Conservation (phyloP, 2,329 filamentous ascomycete species). For the Talaromyces atroroseus region DNA sequence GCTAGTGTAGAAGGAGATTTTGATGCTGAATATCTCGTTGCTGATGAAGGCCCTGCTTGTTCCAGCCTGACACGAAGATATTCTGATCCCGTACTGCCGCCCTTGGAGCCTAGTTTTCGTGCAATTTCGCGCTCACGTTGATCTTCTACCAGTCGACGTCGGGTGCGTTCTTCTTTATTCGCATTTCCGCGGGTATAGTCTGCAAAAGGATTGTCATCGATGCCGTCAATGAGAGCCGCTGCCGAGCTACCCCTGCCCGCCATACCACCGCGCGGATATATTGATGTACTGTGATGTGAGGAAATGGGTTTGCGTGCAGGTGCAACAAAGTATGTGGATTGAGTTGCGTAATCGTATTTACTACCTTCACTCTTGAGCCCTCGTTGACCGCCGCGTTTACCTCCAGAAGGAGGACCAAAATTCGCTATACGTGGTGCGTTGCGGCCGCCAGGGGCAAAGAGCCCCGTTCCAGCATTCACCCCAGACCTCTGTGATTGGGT, state of each 20-base stretch:
- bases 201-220: constrained; percentile 37
- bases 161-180: constrained; percentile 39
- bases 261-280: constrained; percentile 2
- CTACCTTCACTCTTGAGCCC: constrained; percentile 32
- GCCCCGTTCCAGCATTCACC: constrained; percentile 63
- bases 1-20: constrained; percentile 17
- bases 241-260: constrained; percentile 26
- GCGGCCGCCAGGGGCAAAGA: constrained; percentile 38
- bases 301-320: constrained; percentile 23
- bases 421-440: constrained; percentile 40
- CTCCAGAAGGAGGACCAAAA: constrained; percentile 20
- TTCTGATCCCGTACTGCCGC: constrained; percentile 35
- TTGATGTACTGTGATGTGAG: background rate
- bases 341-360: constrained; percentile 36
- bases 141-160: constrained; percentile 38
- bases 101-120: constrained; percentile 32
- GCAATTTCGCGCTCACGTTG: constrained; percentile 43
- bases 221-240: constrained; percentile 37
- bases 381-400: constrained; percentile 19
- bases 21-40: background rate
- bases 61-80: constrained; percentile 37
- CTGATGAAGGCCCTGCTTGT: constrained; percentile 16
- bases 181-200: constrained; percentile 36
- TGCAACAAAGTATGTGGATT: constrained; percentile 43
- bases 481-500: constrained; percentile 66